Conservation (phyloP, 495 filamentous ascomycete species). For the Penicillium atrosanguineum region DNA sequence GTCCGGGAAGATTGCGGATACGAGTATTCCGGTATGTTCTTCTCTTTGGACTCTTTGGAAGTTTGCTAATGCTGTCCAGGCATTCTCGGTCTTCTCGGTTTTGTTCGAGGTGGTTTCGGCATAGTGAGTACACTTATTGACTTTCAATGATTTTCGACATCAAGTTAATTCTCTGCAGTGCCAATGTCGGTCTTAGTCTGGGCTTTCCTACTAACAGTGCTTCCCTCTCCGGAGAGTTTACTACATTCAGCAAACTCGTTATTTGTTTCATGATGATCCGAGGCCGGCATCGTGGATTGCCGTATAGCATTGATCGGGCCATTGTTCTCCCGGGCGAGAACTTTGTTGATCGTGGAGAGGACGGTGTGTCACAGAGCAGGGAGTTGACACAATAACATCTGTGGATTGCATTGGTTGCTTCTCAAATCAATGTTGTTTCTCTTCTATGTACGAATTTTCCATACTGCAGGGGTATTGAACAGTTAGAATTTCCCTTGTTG, state of each 20-base stretch:
- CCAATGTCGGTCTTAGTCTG: slow-evolving; percentile 83
- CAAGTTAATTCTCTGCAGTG: slow-evolving; percentile 35
- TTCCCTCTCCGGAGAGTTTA: slow-evolving; percentile 73
- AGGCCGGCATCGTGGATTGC: slow-evolving; percentile 84
- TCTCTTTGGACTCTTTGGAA: background rate
- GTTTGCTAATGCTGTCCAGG: slow-evolving; percentile 9
- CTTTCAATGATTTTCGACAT: background rate
- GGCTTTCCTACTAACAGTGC: slow-evolving; percentile 70
- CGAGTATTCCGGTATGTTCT: slow-evolving; percentile 37
- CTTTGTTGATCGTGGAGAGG: background rate
- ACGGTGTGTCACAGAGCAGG: background rate
- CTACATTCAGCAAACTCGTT: slow-evolving; percentile 73
- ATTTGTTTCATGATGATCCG: slow-evolving; percentile 87
- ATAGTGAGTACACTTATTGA: slow-evolving; percentile 44
- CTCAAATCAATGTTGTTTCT: no score
- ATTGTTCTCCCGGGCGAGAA: slow-evolving; percentile 71
- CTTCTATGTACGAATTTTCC: no score
- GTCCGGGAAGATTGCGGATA: slow-evolving; percentile 46
- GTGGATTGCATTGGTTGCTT: no score
- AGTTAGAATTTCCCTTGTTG: no score
- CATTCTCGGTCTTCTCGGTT: slow-evolving; percentile 59
- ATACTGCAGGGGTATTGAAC: no score
- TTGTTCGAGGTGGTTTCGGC: slow-evolving; percentile 86
- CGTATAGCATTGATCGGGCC: slow-evolving; percentile 85
- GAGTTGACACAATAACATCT: background rate